phyloP scores from a whole-genome alignment of 1,284 basidiomycete species.

The Cutaneotrichosporon cyanovorans region DNA sequence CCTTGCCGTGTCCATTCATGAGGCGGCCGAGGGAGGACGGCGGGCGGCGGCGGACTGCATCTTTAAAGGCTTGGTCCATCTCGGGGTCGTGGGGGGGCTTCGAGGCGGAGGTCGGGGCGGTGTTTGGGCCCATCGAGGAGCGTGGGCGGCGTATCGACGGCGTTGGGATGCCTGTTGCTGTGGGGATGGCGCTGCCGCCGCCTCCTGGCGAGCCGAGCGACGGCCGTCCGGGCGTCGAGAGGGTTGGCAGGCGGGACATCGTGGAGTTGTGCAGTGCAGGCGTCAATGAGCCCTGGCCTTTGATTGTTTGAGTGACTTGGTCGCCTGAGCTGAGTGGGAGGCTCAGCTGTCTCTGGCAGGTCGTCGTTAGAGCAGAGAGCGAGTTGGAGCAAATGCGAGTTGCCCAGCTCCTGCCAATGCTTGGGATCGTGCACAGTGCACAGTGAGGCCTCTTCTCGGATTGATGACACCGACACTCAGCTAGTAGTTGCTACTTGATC shows the following conservation, averaged over 20 bases:
- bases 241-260: slow-evolving; percentile 38
- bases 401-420: too few relatives aligned
- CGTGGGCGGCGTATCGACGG: slow-evolving; percentile 34
- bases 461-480: too few relatives aligned
- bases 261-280: too few relatives aligned
- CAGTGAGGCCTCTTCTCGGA: too few relatives aligned
- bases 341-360: too few relatives aligned
- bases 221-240: slow-evolving; percentile 33
- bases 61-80: slow-evolving; percentile 37
- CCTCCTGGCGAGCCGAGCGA: slow-evolving; percentile 17
- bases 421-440: too few relatives aligned
- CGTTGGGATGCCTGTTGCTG: slow-evolving; percentile 31
- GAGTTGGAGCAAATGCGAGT: too few relatives aligned
- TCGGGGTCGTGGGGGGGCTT: slow-evolving; percentile 16
- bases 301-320: background rate
- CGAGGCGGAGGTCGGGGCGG: background rate
- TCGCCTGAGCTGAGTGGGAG: too few relatives aligned
- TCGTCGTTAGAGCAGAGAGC: too few relatives aligned
- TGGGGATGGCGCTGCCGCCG: background rate
- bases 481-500: too few relatives aligned
- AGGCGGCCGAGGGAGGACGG: slow-evolving; percentile 12
- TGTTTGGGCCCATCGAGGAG: slow-evolving; percentile 34
- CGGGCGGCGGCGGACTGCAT: slow-evolving; percentile 28
- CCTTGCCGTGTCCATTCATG: background rate
- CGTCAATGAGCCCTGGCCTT: too few relatives aligned